Percentiles rank a stretch among this genome's conserved stretches.
Evolutionary conservation across 768 basidiomycete genomes (phyloP).

Genomic region (Ramaria rubella): DNA sequence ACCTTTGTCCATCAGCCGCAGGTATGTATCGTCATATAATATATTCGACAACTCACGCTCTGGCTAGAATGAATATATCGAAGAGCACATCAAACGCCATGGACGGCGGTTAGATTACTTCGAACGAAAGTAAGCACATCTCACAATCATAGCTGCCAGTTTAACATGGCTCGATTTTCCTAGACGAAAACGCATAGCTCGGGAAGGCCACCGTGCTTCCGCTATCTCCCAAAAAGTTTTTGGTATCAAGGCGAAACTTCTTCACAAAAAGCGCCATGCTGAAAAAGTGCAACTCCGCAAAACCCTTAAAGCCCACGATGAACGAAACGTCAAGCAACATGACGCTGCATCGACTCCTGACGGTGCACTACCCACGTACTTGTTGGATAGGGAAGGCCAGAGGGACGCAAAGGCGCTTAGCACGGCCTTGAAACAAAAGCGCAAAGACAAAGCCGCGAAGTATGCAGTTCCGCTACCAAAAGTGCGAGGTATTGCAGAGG

Average conservation of each 20-base stretch:
- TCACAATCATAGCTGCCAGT: neutral
- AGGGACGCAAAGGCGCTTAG: constrained; percentile 96
- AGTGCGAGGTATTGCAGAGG: constrained; percentile 96
- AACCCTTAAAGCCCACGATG: constrained; percentile 99
- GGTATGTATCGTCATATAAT: constrained; percentile 32
- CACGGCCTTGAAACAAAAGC: constrained; percentile 93
- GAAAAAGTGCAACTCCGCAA: constrained; percentile 99
- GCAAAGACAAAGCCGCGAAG: constrained; percentile 98
- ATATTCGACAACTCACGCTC: constrained; percentile 12
- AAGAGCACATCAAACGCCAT: constrained; percentile 96
- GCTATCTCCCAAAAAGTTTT: constrained; percentile 88
- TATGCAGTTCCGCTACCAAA: constrained; percentile 95
- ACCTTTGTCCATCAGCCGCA: constrained; percentile 44
- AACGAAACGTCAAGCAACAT: constrained; percentile 93
- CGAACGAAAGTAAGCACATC: constrained; percentile 74
- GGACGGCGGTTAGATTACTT: constrained; percentile 93
- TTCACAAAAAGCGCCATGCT: constrained; percentile 92
- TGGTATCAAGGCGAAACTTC: constrained; percentile 95
- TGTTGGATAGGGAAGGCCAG: constrained; percentile 96
- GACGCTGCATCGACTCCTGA: constrained; percentile 75
- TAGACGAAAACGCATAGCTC: constrained; percentile 80
- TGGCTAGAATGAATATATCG: constrained; percentile 94
- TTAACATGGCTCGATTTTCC: constrained; percentile 1
- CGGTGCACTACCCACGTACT: constrained; percentile 88
- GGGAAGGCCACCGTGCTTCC: constrained; percentile 71